Evolutionary conservation across 768 basidiomycete genomes (phyloP).

Genomic region (Lactarius vividus): DNA sequence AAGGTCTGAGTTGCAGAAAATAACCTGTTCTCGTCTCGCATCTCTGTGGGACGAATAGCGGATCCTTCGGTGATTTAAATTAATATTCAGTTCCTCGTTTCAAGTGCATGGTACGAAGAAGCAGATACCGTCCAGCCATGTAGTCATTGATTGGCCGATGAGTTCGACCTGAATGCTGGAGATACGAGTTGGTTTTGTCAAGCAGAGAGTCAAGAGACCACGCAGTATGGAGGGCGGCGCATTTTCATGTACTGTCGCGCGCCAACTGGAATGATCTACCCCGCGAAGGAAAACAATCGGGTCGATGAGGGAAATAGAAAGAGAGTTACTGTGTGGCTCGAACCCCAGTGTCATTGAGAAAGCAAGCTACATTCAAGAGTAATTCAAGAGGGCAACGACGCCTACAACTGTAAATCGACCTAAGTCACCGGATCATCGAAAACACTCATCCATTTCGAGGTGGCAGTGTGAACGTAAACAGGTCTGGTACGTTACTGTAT

Average conservation of each 20-base stretch:
- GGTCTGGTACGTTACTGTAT: not conserved
- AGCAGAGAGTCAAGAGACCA: constrained; percentile 58
- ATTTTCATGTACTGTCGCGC: constrained; percentile 30
- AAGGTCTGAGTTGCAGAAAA: constrained; percentile 69
- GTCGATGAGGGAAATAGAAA: constrained; percentile 49
- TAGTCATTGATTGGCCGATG: constrained; percentile 63
- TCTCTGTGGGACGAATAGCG: constrained; percentile 37
- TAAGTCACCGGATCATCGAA: not conserved
- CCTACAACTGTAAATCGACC: not conserved
- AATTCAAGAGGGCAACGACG: not conserved
- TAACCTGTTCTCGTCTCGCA: constrained; percentile 76
- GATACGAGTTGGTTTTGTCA: constrained; percentile 80
- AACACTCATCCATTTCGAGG: not conserved
- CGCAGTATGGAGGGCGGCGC: constrained; percentile 57
- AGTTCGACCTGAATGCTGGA: constrained; percentile 82
- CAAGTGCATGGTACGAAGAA: constrained; percentile 11
- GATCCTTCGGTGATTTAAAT: constrained; percentile 43
- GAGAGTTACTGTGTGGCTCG: constrained; percentile 31
- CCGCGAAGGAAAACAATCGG: constrained; percentile 53
- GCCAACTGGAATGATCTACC: constrained; percentile 36
- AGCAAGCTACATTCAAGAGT: not conserved
- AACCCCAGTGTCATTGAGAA: not conserved
- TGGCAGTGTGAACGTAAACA: not conserved
- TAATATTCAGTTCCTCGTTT: constrained; percentile 36
- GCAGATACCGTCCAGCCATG: constrained; percentile 80